phyloP scores from a whole-genome alignment of 306 rosid species.

The Acacia melanoxylon region DNA sequence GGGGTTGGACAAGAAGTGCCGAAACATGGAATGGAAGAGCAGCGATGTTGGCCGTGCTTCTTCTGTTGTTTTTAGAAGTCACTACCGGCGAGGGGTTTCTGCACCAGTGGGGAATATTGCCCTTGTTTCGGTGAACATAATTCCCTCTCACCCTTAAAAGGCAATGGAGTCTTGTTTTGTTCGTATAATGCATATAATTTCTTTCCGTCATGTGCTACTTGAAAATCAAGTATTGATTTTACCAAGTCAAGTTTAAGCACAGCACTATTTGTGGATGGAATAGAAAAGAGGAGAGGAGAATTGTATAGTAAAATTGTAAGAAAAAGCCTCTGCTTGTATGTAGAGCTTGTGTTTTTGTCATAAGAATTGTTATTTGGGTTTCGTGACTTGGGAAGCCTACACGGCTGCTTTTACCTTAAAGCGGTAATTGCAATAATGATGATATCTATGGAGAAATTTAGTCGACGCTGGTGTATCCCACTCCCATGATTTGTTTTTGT shows the following conservation, averaged over 20 bases:
- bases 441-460: neutral
- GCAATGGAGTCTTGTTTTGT: conserved; percentile 38
- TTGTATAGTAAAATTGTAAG: conserved; percentile 15
- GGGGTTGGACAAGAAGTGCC: conserved; percentile 99
- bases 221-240: conserved; percentile 28
- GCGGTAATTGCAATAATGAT: neutral
- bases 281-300: neutral
- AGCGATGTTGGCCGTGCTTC: conserved; percentile 96
- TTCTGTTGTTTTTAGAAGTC: conserved; percentile 84
- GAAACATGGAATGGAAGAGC: conserved; percentile 99
- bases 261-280: conserved; percentile 21
- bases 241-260: conserved; percentile 45
- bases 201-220: conserved; percentile 30
- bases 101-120: conserved; percentile 96
- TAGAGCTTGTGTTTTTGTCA: neutral
- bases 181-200: conserved; percentile 2
- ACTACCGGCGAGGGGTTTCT: conserved; percentile 96
- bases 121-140: conserved; percentile 52
- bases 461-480: neutral
- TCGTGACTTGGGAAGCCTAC: conserved; percentile 2
- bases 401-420: neutral
- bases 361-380: conserved; percentile 1
- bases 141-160: conserved; percentile 17
- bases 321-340: neutral
- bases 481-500: too few relatives aligned